These are phyloP conservation scores for Aureobasidium sp. DNA, from an alignment of 2,329 filamentous ascomycete genomes.

Conservation along the genomic window DNA sequence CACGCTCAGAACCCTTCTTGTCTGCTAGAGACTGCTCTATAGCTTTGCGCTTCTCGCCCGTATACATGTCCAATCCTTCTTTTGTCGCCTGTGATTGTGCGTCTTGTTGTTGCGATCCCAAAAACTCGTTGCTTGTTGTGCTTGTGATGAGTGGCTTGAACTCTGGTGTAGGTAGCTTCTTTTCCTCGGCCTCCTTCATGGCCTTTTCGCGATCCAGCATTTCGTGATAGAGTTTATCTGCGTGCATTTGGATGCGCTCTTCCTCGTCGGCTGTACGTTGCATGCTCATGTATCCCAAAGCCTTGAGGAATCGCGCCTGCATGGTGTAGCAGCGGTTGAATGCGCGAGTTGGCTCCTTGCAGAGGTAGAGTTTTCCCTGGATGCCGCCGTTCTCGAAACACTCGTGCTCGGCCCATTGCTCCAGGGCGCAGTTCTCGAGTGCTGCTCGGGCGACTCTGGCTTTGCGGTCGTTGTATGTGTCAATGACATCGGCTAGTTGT, in stretches of 20 bases:
- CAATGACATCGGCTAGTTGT: slow-evolving; percentile 68
- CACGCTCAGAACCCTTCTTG: slow-evolving; percentile 42
- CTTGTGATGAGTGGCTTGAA: slow-evolving; percentile 48
- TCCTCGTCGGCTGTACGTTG: slow-evolving; percentile 60
- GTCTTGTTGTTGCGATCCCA: slow-evolving; percentile 15
- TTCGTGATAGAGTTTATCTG: slow-evolving; percentile 79
- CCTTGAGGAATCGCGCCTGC: slow-evolving; percentile 85
- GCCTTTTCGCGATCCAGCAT: slow-evolving; percentile 75
- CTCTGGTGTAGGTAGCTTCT: slow-evolving; percentile 43
- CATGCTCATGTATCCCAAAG: slow-evolving; percentile 72
- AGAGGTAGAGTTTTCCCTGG: slow-evolving; percentile 67
- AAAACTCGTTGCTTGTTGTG: slow-evolving; percentile 19
- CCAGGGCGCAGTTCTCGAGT: slow-evolving; percentile 85
- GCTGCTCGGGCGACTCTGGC: slow-evolving; percentile 70
- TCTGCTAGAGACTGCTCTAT: slow-evolving; percentile 25
- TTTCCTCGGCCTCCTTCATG: slow-evolving; percentile 60
- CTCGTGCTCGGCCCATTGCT: slow-evolving; percentile 72
- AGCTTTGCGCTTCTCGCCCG: slow-evolving; percentile 23
- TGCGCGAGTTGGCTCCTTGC: slow-evolving; percentile 62
- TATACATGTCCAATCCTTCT: slow-evolving; percentile 15
- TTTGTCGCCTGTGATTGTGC: not conserved
- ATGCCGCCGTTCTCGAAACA: slow-evolving; percentile 71
- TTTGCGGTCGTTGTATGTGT: slow-evolving; percentile 76
- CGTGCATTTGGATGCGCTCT: slow-evolving; percentile 87
- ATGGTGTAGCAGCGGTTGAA: slow-evolving; percentile 86